These are phyloP conservation scores for Calonectria pauciramosa DNA, from an alignment of 2,329 filamentous ascomycete genomes.

Conservation along the genomic window DNA sequence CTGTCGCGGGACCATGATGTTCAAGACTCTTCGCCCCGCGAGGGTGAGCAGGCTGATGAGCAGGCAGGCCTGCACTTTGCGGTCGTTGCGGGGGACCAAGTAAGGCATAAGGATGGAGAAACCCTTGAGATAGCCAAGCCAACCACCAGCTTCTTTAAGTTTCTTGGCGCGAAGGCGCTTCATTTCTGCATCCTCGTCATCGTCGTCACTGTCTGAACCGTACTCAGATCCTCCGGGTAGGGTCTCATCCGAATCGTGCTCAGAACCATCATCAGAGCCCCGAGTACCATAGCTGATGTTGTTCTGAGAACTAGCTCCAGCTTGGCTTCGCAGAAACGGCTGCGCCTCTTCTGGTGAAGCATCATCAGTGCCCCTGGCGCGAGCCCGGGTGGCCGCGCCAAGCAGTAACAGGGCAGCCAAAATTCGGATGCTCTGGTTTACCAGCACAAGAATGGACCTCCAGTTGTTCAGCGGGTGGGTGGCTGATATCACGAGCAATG, in stretches of 20 bases:
- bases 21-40: slow-evolving; percentile 41
- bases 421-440: slow-evolving; percentile 20
- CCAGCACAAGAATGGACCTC: neutral
- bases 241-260: neutral
- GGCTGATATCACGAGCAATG: slow-evolving; percentile 14
- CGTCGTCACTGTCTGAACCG: slow-evolving; percentile 32
- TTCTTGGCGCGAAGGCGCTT: slow-evolving; percentile 45
- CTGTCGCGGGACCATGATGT: slow-evolving; percentile 50
- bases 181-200: slow-evolving; percentile 40
- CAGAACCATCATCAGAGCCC: neutral
- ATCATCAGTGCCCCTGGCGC: neutral
- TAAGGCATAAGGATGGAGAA: slow-evolving; percentile 49
- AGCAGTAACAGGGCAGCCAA: slow-evolving; percentile 24
- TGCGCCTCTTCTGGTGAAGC: slow-evolving; percentile 27
- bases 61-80: slow-evolving; percentile 48
- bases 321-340: slow-evolving; percentile 25
- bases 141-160: slow-evolving; percentile 48
- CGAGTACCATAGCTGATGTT: slow-evolving; percentile 33
- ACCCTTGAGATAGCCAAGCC: slow-evolving; percentile 48
- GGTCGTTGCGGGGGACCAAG: slow-evolving; percentile 48
- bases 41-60: slow-evolving; percentile 42
- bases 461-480: neutral
- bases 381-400: neutral
- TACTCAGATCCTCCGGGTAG: neutral
- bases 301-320: neutral